These are phyloP conservation scores for Nicotiana tabacum DNA, from an alignment of 257 asterid species.

Conservation along the genomic window DNA sequence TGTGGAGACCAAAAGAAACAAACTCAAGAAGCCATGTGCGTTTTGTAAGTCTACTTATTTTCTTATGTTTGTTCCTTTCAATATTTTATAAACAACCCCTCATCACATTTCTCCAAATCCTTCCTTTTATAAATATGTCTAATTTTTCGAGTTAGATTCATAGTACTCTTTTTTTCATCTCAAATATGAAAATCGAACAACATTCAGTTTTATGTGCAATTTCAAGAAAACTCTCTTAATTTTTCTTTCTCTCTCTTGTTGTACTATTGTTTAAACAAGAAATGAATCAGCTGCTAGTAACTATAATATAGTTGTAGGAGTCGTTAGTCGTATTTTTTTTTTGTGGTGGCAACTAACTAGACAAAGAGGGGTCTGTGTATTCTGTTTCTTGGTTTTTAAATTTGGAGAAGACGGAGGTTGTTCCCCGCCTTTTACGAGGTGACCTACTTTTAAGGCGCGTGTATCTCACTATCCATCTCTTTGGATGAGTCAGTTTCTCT, in stretches of 20 bases:
- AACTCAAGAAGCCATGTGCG: slow-evolving; percentile 42
- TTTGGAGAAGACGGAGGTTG: slow-evolving; percentile 21
- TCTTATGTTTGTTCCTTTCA: slow-evolving; percentile 4
- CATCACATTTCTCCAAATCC: not conserved
- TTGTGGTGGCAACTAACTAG: not conserved
- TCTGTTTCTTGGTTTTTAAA: slow-evolving; percentile 17
- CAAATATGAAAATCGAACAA: not conserved
- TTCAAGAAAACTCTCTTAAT: not conserved
- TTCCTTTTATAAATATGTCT: not conserved
- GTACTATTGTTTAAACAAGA: not conserved
- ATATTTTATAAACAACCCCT: slow-evolving; percentile 7
- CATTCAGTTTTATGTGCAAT: not conserved
- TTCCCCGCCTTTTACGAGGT: slow-evolving; percentile 43
- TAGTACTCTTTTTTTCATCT: not conserved
- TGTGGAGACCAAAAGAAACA: slow-evolving; percentile 13
- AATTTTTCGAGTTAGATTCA: slow-evolving; percentile 16
- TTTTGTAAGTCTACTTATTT: slow-evolving; percentile 26
- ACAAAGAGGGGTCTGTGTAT: not conserved
- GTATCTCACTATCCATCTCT: not conserved
- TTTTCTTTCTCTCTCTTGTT: not conserved
- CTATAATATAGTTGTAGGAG: not conserved
- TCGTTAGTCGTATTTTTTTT: too few relatives aligned
- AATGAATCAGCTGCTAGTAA: not conserved
- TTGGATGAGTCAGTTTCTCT: not conserved
- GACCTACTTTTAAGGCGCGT: slow-evolving; percentile 6